phyloP scores from a whole-genome alignment of 768 basidiomycete genomes.

The Tephrocybe sp. region DNA sequence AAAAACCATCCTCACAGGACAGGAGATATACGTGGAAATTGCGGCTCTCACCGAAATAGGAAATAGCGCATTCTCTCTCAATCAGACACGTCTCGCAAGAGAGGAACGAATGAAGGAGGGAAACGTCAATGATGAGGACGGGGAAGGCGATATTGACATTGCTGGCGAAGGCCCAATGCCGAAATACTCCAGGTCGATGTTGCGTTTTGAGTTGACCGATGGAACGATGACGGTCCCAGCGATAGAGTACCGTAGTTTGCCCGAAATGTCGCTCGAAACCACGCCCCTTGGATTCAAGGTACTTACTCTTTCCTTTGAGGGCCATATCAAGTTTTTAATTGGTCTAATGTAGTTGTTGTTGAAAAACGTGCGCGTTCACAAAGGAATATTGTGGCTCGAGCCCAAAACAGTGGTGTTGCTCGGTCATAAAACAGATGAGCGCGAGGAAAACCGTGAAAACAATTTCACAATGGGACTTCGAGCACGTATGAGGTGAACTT shows the following conservation, averaged over 20 bases:
- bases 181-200: conserved; percentile 77
- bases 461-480: conserved; percentile 64
- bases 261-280: conserved; percentile 63
- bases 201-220: conserved; percentile 74
- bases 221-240: conserved; percentile 68
- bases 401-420: conserved; percentile 60
- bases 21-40: conserved; percentile 74
- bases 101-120: conserved; percentile 63
- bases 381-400: conserved; percentile 76
- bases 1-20: conserved; percentile 29
- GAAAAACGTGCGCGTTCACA: conserved; percentile 62
- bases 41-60: conserved; percentile 80
- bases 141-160: conserved; percentile 54
- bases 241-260: conserved; percentile 73
- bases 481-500: conserved; percentile 65
- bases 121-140: conserved; percentile 36
- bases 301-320: conserved; percentile 5
- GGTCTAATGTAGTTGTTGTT: conserved; percentile 56
- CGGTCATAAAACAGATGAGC: conserved; percentile 62
- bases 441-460: conserved; percentile 52
- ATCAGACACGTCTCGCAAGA: conserved; percentile 62
- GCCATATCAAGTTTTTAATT: neutral
- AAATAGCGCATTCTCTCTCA: conserved; percentile 75
- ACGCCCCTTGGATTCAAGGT: conserved; percentile 88
- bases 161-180: conserved; percentile 76